Evolutionary conservation across 352 stramenopile species (phyloP).

Genomic region (Phytophthora colocasiae): DNA sequence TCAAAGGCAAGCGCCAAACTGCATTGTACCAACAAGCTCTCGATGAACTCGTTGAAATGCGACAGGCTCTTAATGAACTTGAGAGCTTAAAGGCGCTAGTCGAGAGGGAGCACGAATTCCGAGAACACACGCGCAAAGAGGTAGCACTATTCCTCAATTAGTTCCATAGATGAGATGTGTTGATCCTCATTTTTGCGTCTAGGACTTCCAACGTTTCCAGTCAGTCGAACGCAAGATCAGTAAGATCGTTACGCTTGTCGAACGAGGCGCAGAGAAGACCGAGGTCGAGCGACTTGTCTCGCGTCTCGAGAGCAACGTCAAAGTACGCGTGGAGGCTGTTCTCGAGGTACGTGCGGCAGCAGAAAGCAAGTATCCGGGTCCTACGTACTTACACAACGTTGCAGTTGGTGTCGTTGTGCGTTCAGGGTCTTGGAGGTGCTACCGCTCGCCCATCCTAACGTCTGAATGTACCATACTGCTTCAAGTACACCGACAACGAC

Average conservation of each 20-base stretch:
- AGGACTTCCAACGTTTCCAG: slow-evolving; percentile 20
- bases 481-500: not conserved
- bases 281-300: slow-evolving; percentile 52
- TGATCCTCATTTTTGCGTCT: slow-evolving; percentile 3
- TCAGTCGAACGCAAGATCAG: slow-evolving; percentile 48
- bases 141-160: slow-evolving; percentile 16
- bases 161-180: not conserved
- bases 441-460: not conserved
- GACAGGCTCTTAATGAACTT: slow-evolving; percentile 45
- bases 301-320: slow-evolving; percentile 53
- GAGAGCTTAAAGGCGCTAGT: slow-evolving; percentile 37
- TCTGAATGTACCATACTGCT: not conserved
- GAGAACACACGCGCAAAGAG: slow-evolving; percentile 32
- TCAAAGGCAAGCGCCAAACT: slow-evolving; percentile 52
- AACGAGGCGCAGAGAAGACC: slow-evolving; percentile 40
- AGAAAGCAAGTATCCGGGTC: not conserved
- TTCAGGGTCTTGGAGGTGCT: slow-evolving; percentile 30
- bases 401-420: slow-evolving; percentile 49
- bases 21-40: slow-evolving; percentile 49
- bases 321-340: slow-evolving; percentile 57
- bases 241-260: slow-evolving; percentile 44
- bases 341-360: slow-evolving; percentile 47
- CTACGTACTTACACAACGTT: slow-evolving; percentile 1
- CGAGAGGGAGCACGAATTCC: slow-evolving; percentile 43
- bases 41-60: slow-evolving; percentile 33